A percentile compares a stretch with the other conserved stretches of the same genome.
phyloP scores from a whole-genome alignment of 176 grass and related monocot species.

The Musa troglodytarum region DNA sequence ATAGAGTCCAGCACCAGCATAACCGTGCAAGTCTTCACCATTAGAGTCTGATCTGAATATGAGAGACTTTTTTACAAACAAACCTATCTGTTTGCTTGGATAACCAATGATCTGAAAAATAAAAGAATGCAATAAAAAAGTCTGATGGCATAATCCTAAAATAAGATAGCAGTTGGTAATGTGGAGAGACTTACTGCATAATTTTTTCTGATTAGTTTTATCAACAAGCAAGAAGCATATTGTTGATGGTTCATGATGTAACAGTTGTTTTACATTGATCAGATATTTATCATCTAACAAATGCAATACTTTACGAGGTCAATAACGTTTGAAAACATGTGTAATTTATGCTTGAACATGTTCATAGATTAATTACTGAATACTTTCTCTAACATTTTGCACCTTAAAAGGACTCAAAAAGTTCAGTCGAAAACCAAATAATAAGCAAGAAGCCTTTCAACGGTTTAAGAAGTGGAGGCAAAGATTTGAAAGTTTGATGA shows the following conservation, averaged over 20 bases:
- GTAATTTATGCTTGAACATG: too few species aligned
- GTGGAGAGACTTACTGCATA: neutral
- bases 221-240: neutral
- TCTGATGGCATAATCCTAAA: neutral
- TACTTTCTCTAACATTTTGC: neutral
- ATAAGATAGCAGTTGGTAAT: neutral
- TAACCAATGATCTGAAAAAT: slow-evolving; percentile 14
- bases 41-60: slow-evolving; percentile 25
- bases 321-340: too few species aligned
- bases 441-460: neutral
- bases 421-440: neutral
- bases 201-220: neutral
- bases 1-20: slow-evolving; percentile 19
- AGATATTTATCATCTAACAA: too few species aligned
- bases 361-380: neutral
- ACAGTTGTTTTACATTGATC: too few species aligned
- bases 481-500: too few species aligned
- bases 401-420: neutral
- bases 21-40: slow-evolving; percentile 20
- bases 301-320: too few species aligned
- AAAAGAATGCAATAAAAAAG: neutral
- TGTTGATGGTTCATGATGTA: too few species aligned
- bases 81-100: slow-evolving; percentile 13
- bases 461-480: neutral
- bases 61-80: slow-evolving; percentile 5